phyloP scores from a whole-genome alignment of 2,329 filamentous ascomycete genomes.

The Delphinella strobiligena region DNA sequence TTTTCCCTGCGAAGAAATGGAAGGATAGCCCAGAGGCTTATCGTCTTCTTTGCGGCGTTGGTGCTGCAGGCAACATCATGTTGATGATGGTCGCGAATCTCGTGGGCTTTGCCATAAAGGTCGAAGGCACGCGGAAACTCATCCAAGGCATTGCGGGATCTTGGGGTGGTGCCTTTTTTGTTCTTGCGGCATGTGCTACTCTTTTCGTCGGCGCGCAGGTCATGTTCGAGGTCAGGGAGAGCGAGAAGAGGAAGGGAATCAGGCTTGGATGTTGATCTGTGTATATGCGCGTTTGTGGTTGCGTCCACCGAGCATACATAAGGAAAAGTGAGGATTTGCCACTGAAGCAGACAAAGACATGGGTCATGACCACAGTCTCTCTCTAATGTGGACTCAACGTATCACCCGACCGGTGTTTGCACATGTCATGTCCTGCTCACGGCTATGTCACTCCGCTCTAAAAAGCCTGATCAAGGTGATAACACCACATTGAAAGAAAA shows the following conservation, averaged over 20 bases:
- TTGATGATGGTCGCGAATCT: constrained; percentile 96
- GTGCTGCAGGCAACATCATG: constrained; percentile 70
- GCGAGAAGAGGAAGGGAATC: constrained; percentile 71
- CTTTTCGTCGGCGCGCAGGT: constrained; percentile 80
- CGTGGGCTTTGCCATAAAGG: constrained; percentile 83
- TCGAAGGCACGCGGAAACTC: constrained; percentile 75
- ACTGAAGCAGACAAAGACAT: too few relatives aligned
- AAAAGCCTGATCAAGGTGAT: too few relatives aligned
- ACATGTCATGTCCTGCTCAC: too few relatives aligned
- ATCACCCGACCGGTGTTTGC: too few relatives aligned
- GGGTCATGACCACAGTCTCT: too few relatives aligned
- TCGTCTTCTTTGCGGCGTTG: constrained; percentile 66
- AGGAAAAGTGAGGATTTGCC: too few relatives aligned
- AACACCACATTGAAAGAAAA: too few relatives aligned
- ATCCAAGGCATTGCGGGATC: constrained; percentile 63
- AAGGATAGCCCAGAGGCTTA: constrained; percentile 58
- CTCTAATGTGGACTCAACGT: too few relatives aligned
- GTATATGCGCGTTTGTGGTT: too few relatives aligned
- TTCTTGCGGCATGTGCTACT: constrained; percentile 56
- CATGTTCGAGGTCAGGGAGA: constrained; percentile 92
- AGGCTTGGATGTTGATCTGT: constrained; percentile 59
- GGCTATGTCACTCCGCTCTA: too few relatives aligned
- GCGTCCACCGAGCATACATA: too few relatives aligned
- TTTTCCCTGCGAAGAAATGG: constrained; percentile 69
- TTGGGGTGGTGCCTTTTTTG: constrained; percentile 62